Percentiles rank a stretch among this genome's conserved stretches.
Conservation (phyloP, 2,329 filamentous ascomycete species). For the Lasiodiplodia citricola region DNA sequence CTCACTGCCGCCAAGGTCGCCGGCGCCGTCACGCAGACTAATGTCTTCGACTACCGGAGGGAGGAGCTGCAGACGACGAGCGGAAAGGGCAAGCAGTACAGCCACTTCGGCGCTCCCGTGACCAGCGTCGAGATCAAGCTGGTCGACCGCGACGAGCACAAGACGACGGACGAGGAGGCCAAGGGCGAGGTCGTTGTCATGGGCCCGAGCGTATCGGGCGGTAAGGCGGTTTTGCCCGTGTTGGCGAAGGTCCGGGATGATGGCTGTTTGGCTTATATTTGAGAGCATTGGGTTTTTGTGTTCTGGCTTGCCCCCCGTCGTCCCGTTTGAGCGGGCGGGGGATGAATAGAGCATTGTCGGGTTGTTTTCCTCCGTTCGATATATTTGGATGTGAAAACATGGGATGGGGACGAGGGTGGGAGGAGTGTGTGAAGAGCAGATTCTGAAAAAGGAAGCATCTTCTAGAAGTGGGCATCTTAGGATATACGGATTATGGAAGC, state of each 20-base stretch:
- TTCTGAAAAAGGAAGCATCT: too few relatives aligned
- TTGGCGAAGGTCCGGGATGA: conserved; percentile 39
- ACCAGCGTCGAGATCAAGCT: conserved; percentile 80
- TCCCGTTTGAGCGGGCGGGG: background rate
- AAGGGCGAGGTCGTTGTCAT: conserved; percentile 68
- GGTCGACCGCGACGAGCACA: conserved; percentile 64
- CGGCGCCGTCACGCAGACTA: conserved; percentile 85
- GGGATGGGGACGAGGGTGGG: too few relatives aligned
- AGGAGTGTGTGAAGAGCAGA: too few relatives aligned
- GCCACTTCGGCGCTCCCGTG: conserved; percentile 82
- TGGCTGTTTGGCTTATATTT: conserved; percentile 25
- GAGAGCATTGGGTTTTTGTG: background rate
- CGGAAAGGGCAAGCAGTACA: conserved; percentile 42
- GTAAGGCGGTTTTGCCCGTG: conserved; percentile 67
- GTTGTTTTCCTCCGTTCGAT: background rate
- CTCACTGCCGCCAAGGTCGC: conserved; percentile 83
- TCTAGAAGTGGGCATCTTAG: too few relatives aligned
- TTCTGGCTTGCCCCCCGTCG: background rate
- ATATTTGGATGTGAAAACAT: too few relatives aligned
- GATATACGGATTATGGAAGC: too few relatives aligned
- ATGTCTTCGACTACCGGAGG: conserved; percentile 83
- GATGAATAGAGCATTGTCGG: background rate
- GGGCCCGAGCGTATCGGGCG: conserved; percentile 75
- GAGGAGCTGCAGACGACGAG: conserved; percentile 39
- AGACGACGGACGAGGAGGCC: conserved; percentile 64